A percentile compares a stretch with the other conserved stretches of the same genome.
phyloP scores from a whole-genome alignment of 225 moss, liverwort and hornwort genomes.

The Asterella californica region DNA sequence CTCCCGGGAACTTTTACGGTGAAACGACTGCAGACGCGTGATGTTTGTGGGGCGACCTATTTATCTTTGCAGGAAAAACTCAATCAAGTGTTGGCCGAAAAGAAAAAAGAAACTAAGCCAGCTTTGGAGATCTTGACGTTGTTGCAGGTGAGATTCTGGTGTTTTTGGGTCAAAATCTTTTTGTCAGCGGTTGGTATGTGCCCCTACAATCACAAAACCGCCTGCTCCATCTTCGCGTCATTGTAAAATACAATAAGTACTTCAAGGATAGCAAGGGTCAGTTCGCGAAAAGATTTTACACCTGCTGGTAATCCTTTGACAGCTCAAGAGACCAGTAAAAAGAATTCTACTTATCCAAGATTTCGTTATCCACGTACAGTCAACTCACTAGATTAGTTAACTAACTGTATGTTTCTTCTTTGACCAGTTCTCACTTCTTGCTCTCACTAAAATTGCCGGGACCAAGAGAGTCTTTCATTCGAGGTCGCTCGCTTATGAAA shows the following conservation, averaged over 20 bases:
- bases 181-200: not conserved
- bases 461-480: not conserved
- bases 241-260: too few relatives aligned
- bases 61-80: slow-evolving; percentile 64
- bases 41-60: not conserved
- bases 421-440: not conserved
- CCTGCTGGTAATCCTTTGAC: too few relatives aligned
- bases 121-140: slow-evolving; percentile 91
- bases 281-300: too few relatives aligned
- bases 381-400: too few relatives aligned
- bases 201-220: not conserved
- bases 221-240: too few relatives aligned
- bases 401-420: not conserved
- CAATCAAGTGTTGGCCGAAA: slow-evolving; percentile 91
- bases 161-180: not conserved
- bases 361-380: not conserved
- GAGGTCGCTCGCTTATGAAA: too few relatives aligned
- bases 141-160: slow-evolving; percentile 55
- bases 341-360: not conserved
- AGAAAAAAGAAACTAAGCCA: slow-evolving; percentile 93
- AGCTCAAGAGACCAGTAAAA: too few relatives aligned
- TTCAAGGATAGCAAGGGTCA: too few relatives aligned
- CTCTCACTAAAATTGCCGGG: not conserved
- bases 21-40: not conserved
- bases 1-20: not conserved